Evolutionary conservation across 2,329 filamentous ascomycete genomes (phyloP), one percentile per base, ranked within the genome.

Genomic region (Fusarium papillatum): DNA sequence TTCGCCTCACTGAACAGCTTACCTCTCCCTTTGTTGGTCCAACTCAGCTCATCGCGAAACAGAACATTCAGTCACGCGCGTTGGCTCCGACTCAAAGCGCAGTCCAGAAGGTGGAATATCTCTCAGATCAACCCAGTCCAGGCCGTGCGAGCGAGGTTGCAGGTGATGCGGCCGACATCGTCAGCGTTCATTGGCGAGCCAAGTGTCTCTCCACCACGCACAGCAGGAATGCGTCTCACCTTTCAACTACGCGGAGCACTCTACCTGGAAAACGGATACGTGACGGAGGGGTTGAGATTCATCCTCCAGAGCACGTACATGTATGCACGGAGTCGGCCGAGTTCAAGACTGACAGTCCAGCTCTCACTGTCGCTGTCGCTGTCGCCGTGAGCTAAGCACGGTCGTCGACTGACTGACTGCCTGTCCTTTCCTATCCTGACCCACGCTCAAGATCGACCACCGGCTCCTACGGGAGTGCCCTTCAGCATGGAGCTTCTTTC

Each of bases 121-220:
- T 75, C 67, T 78, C 71, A 75, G 46, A 48, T 55, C 64, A 62
- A 68, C 46, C 59, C 55, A 46, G 57, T 34, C 61, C 50, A 65
- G 75, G 66, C 68, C 73, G 67, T 76, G 70, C 70, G 74, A 75
- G 69, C 66, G 64, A 77, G 74, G 66, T 65, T 70, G 71, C 69
- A 75, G 66, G 67, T 72, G 66, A 72, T 71, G 74, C 75, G 69
- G 67, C 75, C 67, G 36, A 41, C 31, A 34, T 31, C 29, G 57
- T 69, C 68, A 68, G 67, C 50, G 69, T 64, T 72, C 36, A 68
- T 64, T 65, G 64, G 59, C 65, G 65, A 70, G 53, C 34, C 50
- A 63, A 66, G 64, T 60, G 59, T 62, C 48, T 68, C 41, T 64
- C 61, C 61, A 70, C 67, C 39, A 60, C 53, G 55, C 64, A 72